phyloP scores from a whole-genome alignment of 495 filamentous ascomycete genomes.

The Penicillium diatomitis region DNA sequence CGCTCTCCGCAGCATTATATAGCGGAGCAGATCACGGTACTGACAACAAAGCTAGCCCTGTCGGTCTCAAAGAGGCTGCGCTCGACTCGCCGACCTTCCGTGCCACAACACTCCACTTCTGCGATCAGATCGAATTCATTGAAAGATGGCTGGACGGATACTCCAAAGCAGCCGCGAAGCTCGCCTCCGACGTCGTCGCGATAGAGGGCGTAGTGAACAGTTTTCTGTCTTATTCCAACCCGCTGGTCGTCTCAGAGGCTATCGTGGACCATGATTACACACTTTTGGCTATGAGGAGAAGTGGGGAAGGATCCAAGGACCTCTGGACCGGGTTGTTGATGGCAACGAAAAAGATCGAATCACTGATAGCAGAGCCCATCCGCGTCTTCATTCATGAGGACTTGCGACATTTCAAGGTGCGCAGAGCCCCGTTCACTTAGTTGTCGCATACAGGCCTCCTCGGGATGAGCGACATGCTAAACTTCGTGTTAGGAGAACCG shows the following conservation, averaged over 20 bases:
- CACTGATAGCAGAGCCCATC: conserved; percentile 71
- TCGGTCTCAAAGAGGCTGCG: conserved; percentile 84
- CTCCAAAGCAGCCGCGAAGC: conserved; percentile 64
- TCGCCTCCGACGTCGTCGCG: conserved; percentile 60
- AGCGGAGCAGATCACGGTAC: conserved; percentile 7
- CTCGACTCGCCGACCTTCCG: conserved; percentile 95
- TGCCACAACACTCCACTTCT: conserved; percentile 77
- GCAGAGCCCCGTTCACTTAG: not conserved
- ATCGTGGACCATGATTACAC: conserved; percentile 94
- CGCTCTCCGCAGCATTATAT: not conserved
- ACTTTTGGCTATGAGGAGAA: conserved; percentile 69
- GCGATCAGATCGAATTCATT: conserved; percentile 82
- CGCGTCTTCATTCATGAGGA: conserved; percentile 66
- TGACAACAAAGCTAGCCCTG: conserved; percentile 47
- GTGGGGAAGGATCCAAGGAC: conserved; percentile 75
- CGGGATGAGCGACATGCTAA: conserved; percentile 10
- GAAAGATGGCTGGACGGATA: conserved; percentile 93
- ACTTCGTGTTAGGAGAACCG: conserved; percentile 57
- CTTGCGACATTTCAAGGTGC: conserved; percentile 54
- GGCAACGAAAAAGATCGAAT: conserved; percentile 65
- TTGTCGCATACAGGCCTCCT: not conserved
- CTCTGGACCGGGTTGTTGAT: conserved; percentile 72
- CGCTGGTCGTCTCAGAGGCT: conserved; percentile 63
- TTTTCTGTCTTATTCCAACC: conserved; percentile 64
- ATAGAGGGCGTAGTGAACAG: conserved; percentile 61